Percentiles rank a stretch among this genome's conserved stretches.
These are phyloP conservation scores for Cryptosporidium meleagridis DNA, from an alignment of 169 alveolate genomes.

Conservation along the genomic window DNA sequence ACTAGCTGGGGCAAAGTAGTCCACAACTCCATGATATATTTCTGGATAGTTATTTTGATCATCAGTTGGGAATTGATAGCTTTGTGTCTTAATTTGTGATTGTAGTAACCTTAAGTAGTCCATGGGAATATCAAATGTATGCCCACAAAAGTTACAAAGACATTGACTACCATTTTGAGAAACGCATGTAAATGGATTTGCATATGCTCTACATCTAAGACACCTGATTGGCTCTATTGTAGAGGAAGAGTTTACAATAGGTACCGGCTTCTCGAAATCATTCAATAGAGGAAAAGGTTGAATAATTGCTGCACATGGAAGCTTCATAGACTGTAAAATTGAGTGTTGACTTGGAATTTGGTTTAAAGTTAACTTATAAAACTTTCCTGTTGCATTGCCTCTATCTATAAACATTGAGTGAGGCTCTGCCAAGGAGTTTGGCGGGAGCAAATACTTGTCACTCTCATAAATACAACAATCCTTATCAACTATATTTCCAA, in stretches of 20 bases:
- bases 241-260: conserved; percentile 55
- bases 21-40: conserved; percentile 69
- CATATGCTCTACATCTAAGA: conserved; percentile 77
- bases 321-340: conserved; percentile 64
- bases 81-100: conserved; percentile 50
- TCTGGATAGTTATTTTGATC: conserved; percentile 68
- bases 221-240: conserved; percentile 77
- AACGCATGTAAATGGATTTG: conserved; percentile 78
- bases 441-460: conserved; percentile 61
- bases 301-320: conserved; percentile 64
- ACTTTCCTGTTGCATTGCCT: conserved; percentile 68
- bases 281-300: conserved; percentile 61
- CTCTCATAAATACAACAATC: conserved; percentile 61
- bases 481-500: conserved; percentile 55
- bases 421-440: conserved; percentile 37
- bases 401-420: conserved; percentile 34
- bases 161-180: conserved; percentile 78
- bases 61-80: background rate
- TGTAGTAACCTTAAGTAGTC: conserved; percentile 62
- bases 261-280: conserved; percentile 56
- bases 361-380: conserved; percentile 42
- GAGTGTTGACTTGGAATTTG: conserved; percentile 73
- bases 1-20: conserved; percentile 72
- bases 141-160: conserved; percentile 79
- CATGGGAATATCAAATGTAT: conserved; percentile 75